phyloP scores from a whole-genome alignment of 1,139 yeast species.

The Lodderomyces pseudojiufengensis region DNA sequence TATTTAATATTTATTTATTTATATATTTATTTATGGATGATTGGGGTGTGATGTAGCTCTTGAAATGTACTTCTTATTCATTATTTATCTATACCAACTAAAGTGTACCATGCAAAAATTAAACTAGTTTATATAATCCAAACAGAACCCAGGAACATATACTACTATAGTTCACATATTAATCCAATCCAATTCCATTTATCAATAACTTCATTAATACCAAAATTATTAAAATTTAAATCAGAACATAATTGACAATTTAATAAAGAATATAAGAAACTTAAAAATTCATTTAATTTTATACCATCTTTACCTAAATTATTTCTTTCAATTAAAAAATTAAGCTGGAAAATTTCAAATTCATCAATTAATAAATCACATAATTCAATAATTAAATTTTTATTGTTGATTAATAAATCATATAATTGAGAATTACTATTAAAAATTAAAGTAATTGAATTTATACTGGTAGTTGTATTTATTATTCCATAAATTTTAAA shows the following conservation, averaged over 20 bases:
- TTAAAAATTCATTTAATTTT: too few species aligned
- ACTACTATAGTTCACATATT: conserved; percentile 8
- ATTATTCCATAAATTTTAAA: not conserved
- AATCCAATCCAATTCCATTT: conserved; percentile 12
- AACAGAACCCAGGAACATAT: too few species aligned
- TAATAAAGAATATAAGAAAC: conserved; percentile 1
- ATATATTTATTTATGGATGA: not conserved
- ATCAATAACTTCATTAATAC: conserved; percentile 6
- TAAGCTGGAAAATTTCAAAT: conserved; percentile 8
- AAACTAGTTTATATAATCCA: too few species aligned
- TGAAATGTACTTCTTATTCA: too few species aligned
- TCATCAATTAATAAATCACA: conserved; percentile 11
- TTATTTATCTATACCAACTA: too few species aligned
- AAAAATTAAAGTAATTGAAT: too few species aligned
- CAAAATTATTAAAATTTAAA: conserved; percentile 1
- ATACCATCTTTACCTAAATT: not conserved
- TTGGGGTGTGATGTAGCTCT: too few species aligned
- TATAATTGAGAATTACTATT: conserved; percentile 2
- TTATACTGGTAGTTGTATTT: too few species aligned
- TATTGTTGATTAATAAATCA: not conserved
- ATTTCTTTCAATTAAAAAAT: conserved; percentile 8
- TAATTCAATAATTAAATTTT: conserved; percentile 4
- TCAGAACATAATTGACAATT: conserved; percentile 7
- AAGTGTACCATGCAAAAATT: too few species aligned
- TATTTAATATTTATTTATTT: not conserved